Evolutionary conservation across 306 rosid genomes (phyloP), one percentile per base, ranked within the genome.

Genomic region (Arachis stenosperma): DNA sequence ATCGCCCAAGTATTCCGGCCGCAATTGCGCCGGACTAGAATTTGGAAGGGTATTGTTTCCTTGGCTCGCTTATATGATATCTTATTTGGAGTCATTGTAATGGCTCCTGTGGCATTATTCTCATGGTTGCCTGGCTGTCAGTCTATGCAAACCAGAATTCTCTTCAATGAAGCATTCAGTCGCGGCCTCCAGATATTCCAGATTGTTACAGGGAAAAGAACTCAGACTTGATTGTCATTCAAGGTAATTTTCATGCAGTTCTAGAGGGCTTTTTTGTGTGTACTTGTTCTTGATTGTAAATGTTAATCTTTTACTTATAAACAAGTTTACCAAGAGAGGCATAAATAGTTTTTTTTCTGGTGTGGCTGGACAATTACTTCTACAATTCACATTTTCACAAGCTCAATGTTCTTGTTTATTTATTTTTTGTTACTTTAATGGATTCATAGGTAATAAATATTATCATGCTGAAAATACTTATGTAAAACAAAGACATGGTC

Each of bases 101-200:
- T 90, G 96, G 22, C 58, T 66, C 96, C 98, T 53, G 90, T 92
- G 81, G 98, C 98, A 30, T 67, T 86, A 36, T 61, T 90, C 13
- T 92, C 98, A 63, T 90, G 98, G 96, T 82, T 87, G 71, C 98
- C 98, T 29, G 98, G 98, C 62, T 87, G 88, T 75, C 98, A 92
- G 77, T 65, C 96, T 36, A 90, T 92, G 96, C 96, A 92, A 85
- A 88, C 98, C 36, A 84, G 92, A 81, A 87, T 85, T 81, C 86
- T 92, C 82, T 92, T 92, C 80, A 90, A 92, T 8, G 96, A 90
- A 67, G 96, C 96, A 68, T 92, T 92, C 82, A 84, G 98, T 75
- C 72, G 91, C 76, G 98, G 98, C 50, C 95, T 92, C 37, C 79
- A 78, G 36, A 88, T 92, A 74, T 85, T 79, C 81, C 87, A 92